Conservation (phyloP, 345 rosid genomes). For the rapeseed (Brassica napus) region DNA sequence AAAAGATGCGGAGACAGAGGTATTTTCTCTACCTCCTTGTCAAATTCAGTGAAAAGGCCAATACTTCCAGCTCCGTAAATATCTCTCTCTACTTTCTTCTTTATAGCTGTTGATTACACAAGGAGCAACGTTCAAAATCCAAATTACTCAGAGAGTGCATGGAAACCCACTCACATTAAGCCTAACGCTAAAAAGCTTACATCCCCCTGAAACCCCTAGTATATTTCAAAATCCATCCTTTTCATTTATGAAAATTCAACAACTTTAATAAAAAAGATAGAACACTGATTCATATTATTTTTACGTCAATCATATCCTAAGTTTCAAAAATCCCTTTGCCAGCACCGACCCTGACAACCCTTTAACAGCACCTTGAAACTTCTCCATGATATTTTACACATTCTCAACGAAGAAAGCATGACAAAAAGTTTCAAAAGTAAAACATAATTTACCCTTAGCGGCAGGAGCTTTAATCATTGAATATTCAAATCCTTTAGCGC, state of each 20-base stretch:
- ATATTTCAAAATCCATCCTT: neutral
- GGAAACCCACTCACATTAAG: conserved; percentile 9
- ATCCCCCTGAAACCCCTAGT: neutral
- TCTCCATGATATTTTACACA: neutral
- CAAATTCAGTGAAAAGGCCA: conserved; percentile 60
- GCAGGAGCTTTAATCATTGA: conserved; percentile 80
- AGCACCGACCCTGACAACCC: neutral
- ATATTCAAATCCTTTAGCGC: conserved; percentile 64
- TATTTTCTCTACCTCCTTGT: conserved; percentile 56
- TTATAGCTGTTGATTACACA: conserved; percentile 57
- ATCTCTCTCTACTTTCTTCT: conserved; percentile 79
- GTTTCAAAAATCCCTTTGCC: neutral
- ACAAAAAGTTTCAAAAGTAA: neutral
- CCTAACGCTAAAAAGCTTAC: conserved; percentile 7
- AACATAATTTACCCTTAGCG: conserved; percentile 59
- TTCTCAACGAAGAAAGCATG: neutral
- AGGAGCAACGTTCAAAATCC: conserved; percentile 13
- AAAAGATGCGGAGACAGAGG: conserved; percentile 14
- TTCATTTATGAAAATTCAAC: neutral
- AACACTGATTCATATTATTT: neutral
- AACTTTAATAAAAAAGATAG: neutral
- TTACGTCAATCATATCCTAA: neutral
- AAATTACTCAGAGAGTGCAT: conserved; percentile 2
- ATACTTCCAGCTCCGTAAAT: conserved; percentile 71
- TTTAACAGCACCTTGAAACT: neutral